Evolutionary conservation across 352 stramenopile genomes (phyloP).

Genomic region (Globisporangium carolinianum): DNA sequence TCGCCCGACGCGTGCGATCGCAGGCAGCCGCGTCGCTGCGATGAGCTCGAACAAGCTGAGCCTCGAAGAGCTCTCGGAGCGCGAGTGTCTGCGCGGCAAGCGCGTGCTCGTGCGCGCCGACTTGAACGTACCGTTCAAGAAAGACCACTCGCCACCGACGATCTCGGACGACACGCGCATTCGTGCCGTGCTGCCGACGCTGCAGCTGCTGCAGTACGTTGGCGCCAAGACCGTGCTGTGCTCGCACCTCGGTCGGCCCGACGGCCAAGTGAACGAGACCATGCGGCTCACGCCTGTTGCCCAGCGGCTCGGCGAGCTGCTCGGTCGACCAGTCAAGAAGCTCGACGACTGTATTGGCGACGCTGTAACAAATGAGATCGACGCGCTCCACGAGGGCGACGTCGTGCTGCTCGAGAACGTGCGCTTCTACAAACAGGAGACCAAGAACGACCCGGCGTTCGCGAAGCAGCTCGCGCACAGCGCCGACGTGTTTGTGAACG

Average conservation of each 20-base stretch:
- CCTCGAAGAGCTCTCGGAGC: constrained; percentile 54
- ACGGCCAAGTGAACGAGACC: constrained; percentile 80
- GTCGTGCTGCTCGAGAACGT: constrained; percentile 92
- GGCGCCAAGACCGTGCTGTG: constrained; percentile 94
- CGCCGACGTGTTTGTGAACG: constrained; percentile 96
- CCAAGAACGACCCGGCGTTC: constrained; percentile 94
- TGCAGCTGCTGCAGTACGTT: constrained; percentile 88
- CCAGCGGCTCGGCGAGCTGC: constrained; percentile 89
- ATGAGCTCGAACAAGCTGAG: constrained; percentile 65
- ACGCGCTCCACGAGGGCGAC: constrained; percentile 84
- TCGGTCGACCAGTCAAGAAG: constrained; percentile 89
- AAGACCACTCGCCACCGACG: constrained; percentile 75
- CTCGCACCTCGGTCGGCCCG: constrained; percentile 96
- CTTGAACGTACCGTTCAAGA: constrained; percentile 98
- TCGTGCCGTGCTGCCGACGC: constrained; percentile 91
- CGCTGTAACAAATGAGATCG: constrained; percentile 78
- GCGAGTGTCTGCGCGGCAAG: constrained; percentile 87
- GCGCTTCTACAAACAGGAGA: constrained; percentile 98
- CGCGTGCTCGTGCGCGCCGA: constrained; percentile 98
- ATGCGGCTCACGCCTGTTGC: constrained; percentile 91
- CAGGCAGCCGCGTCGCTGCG: constrained; percentile 16
- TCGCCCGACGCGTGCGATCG: not conserved
- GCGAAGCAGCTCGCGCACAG: constrained; percentile 91
- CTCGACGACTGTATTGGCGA: constrained; percentile 94
- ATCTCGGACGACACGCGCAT: constrained; percentile 98